Evolutionary conservation across 352 stramenopile species (phyloP).

Genomic region (Phytophthora multivora): DNA sequence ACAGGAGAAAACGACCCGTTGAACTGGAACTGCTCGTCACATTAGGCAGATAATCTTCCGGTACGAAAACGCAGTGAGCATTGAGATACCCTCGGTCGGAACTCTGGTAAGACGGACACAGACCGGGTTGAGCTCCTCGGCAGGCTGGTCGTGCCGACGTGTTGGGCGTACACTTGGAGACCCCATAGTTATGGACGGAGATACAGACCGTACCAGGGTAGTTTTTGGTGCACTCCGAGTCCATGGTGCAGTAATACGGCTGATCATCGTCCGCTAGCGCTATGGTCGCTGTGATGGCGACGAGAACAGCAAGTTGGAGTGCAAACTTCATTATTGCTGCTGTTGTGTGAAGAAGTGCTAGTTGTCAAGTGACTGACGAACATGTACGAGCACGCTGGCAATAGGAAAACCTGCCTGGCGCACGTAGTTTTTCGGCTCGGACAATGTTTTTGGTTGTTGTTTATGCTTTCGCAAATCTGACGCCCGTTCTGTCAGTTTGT

Average conservation of each 20-base stretch:
- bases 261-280: constrained; percentile 24
- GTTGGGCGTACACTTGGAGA: constrained; percentile 82
- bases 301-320: constrained; percentile 30
- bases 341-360: neutral
- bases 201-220: constrained; percentile 75
- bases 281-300: constrained; percentile 13
- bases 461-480: constrained; percentile 2
- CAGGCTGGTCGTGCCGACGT: constrained; percentile 64
- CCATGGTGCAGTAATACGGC: constrained; percentile 56
- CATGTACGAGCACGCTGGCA: too few species aligned
- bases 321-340: constrained; percentile 34
- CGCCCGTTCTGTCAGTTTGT: neutral
- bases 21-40: constrained; percentile 12
- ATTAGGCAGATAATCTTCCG: constrained; percentile 40
- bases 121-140: constrained; percentile 58
- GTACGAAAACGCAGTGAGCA: constrained; percentile 75
- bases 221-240: constrained; percentile 60
- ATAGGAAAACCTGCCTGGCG: too few species aligned
- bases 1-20: constrained; percentile 5
- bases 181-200: constrained; percentile 66
- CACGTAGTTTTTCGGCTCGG: too few species aligned
- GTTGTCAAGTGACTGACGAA: constrained; percentile 1
- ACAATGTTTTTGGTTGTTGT: neutral
- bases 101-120: constrained; percentile 79
- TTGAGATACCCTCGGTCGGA: constrained; percentile 68